A percentile compares a stretch with the other conserved stretches of the same genome.
These are phyloP conservation scores for Volvox carteri DNA, from an alignment of 163 green algal species.

Conservation along the genomic window DNA sequence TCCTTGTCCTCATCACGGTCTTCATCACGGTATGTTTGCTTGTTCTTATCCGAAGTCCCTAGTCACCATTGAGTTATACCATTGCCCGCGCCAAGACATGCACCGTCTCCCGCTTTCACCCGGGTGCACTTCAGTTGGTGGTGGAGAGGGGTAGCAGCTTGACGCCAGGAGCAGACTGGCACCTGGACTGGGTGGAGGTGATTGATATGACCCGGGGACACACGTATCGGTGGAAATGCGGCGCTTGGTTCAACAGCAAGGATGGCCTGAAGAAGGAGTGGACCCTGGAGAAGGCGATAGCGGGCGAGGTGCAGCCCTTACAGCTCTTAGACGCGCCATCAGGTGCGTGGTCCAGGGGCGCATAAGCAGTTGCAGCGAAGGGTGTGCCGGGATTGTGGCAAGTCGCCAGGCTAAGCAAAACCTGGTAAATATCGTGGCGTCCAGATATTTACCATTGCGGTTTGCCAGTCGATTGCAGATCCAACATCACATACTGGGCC, in stretches of 20 bases:
- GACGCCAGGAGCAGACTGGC: constrained; percentile 56
- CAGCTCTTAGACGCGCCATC: constrained; percentile 62
- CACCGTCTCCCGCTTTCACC: no score
- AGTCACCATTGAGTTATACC: no score
- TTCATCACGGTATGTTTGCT: no score
- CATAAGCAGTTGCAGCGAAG: not conserved
- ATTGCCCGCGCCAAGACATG: no score
- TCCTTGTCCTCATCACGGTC: no score
- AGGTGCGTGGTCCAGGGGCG: constrained; percentile 17
- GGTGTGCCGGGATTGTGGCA: no score
- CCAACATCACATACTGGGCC: no score
- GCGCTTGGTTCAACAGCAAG: constrained; percentile 67
- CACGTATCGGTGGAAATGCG: constrained; percentile 67
- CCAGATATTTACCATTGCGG: no score
- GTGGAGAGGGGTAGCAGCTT: constrained; percentile 58
- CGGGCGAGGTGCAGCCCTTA: constrained; percentile 51
- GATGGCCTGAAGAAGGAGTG: constrained; percentile 69
- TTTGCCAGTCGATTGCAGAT: no score
- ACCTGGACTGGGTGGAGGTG: constrained; percentile 68
- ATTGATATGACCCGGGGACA: constrained; percentile 59
- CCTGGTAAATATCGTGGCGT: no score
- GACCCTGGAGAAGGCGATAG: constrained; percentile 38
- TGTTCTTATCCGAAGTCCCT: no score
- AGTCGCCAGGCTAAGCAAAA: no score
- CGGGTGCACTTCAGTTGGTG: constrained; percentile 51